phyloP scores from a whole-genome alignment of 371 early-diverging fungal species.

The Actinomucor elegans region DNA sequence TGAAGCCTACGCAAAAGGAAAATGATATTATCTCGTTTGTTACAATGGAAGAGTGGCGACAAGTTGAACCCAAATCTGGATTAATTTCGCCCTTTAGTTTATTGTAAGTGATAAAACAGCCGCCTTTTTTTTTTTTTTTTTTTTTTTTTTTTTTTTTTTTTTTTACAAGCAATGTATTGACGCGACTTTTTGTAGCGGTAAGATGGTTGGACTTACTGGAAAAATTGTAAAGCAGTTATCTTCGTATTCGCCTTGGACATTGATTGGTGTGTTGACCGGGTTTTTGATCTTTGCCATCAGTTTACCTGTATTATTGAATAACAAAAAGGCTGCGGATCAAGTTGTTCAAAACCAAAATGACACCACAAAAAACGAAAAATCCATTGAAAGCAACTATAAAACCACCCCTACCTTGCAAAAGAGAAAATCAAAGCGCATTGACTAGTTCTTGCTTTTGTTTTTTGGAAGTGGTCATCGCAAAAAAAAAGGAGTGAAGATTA shows the following conservation, averaged over 20 bases:
- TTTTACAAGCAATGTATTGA: not conserved
- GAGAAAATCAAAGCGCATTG: conserved; percentile 25
- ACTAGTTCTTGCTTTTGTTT: too few relatives aligned
- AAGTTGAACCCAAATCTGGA: conserved; percentile 28
- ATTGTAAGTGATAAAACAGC: conserved; percentile 29
- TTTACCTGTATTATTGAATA: conserved; percentile 13
- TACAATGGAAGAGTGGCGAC: conserved; percentile 34
- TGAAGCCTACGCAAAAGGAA: conserved; percentile 9
- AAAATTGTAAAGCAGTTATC: conserved; percentile 33
- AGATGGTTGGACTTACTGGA: conserved; percentile 29
- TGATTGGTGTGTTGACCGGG: conserved; percentile 25
- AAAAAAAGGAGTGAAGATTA: too few relatives aligned
- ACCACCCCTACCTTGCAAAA: conserved; percentile 1
- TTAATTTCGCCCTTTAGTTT: conserved; percentile 41
- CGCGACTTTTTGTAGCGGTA: conserved; percentile 21
- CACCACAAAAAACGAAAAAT: not conserved
- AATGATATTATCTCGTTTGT: conserved; percentile 25
- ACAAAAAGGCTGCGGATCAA: not conserved
- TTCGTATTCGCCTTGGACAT: conserved; percentile 28
- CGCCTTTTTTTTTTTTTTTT: not conserved
- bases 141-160: too few relatives aligned
- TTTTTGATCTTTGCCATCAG: conserved; percentile 20
- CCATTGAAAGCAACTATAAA: not conserved
- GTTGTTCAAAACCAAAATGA: too few relatives aligned
- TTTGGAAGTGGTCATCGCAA: too few relatives aligned